Conservation (phyloP, 2,329 filamentous ascomycete species). For the Daldinia sp. region DNA sequence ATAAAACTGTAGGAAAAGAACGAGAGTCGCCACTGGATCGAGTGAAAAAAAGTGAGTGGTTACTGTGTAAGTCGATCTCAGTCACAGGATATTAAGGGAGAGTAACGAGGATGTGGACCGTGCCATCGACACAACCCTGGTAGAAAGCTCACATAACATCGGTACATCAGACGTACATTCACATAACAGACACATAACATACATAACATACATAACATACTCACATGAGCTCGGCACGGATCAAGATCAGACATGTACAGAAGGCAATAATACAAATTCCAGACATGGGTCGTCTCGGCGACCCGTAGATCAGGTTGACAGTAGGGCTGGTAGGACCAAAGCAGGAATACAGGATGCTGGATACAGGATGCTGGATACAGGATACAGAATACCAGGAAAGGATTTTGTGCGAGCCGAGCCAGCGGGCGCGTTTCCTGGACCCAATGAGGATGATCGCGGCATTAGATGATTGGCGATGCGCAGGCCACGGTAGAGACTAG, state of each 20-base stretch:
- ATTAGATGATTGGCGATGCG: conserved; percentile 39
- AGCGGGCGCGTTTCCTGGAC: conserved; percentile 29
- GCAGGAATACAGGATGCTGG: too few species aligned
- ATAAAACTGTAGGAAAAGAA: conserved; percentile 23
- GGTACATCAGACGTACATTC: conserved; percentile 2
- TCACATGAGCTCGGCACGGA: conserved; percentile 29
- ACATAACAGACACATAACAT: conserved; percentile 11
- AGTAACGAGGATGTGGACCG: conserved; percentile 30
- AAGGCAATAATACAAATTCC: conserved; percentile 25
- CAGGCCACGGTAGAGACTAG: conserved; percentile 19
- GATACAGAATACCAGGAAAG: too few species aligned
- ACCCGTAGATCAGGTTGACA: conserved; percentile 19
- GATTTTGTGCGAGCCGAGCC: conserved; percentile 25
- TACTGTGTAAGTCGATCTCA: conserved; percentile 17
- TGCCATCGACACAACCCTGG: conserved; percentile 20
- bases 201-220: too few species aligned
- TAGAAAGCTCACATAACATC: background rate
- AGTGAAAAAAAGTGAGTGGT: conserved; percentile 10
- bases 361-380: too few species aligned
- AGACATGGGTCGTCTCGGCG: conserved; percentile 36
- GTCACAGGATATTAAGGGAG: conserved; percentile 30
- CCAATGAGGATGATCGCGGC: conserved; percentile 35
- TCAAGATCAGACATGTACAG: conserved; percentile 24
- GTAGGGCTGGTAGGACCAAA: conserved; percentile 30
- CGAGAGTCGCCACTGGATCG: conserved; percentile 17